These are phyloP conservation scores for Mycena venus DNA, from an alignment of 768 basidiomycete genomes.

Conservation along the genomic window DNA sequence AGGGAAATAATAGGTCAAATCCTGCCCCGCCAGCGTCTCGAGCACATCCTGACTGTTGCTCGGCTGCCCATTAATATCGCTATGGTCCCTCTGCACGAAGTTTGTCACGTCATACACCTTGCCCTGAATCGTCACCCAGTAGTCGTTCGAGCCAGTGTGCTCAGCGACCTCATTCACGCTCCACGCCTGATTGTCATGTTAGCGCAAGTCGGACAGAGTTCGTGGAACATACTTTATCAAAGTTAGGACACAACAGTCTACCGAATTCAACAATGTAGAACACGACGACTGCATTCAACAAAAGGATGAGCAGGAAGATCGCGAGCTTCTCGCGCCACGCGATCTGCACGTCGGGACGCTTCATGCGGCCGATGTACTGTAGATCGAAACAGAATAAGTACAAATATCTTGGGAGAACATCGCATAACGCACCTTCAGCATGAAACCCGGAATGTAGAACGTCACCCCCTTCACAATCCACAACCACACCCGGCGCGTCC, in stretches of 20 bases:
- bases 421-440: background rate
- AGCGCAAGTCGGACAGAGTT: background rate
- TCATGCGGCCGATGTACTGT: constrained; percentile 87
- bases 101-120: constrained; percentile 88
- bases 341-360: constrained; percentile 90
- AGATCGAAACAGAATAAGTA: too few species aligned
- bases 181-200: constrained; percentile 70
- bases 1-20: constrained; percentile 90
- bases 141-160: constrained; percentile 82
- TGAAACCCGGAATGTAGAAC: constrained; percentile 74
- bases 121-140: constrained; percentile 89
- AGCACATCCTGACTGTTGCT: constrained; percentile 78
- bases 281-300: constrained; percentile 81
- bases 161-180: constrained; percentile 72
- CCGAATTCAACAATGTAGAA: constrained; percentile 95
- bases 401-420: too few species aligned
- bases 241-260: constrained; percentile 85
- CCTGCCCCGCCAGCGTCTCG: constrained; percentile 82
- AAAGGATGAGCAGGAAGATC: constrained; percentile 86
- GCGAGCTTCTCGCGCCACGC: constrained; percentile 96
- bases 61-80: constrained; percentile 72
- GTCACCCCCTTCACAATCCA: constrained; percentile 83
- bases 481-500: constrained; percentile 84
- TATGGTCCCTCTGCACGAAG: constrained; percentile 87
- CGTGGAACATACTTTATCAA: constrained; percentile 62